A percentile compares a stretch with the other conserved stretches of the same genome.
These are phyloP conservation scores for Blastocystis sp. DNA, from an alignment of 352 stramenopile species.

Conservation along the genomic window DNA sequence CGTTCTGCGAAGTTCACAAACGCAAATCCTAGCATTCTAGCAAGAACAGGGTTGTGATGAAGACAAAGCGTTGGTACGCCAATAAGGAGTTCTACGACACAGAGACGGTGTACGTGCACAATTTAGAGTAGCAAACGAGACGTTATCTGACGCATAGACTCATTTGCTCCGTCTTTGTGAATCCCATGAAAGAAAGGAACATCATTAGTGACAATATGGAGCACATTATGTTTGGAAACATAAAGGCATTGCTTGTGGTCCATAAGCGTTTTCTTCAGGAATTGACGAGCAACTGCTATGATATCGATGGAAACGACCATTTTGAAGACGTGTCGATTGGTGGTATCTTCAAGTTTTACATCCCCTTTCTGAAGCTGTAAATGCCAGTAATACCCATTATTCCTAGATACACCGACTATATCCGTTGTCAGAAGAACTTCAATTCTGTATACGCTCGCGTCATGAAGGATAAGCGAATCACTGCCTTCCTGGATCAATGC, in stretches of 20 bases:
- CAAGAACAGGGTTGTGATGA: not conserved
- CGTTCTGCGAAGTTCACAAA: too few species aligned
- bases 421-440: conserved; percentile 20
- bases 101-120: not conserved
- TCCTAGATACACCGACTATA: conserved; percentile 21
- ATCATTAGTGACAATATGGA: conserved; percentile 15
- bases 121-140: not conserved
- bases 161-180: not conserved
- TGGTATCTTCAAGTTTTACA: conserved; percentile 5
- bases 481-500: not conserved
- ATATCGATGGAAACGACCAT: not conserved
- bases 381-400: not conserved
- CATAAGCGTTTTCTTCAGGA: not conserved
- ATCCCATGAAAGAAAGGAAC: conserved; percentile 6
- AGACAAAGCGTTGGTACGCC: conserved; percentile 8
- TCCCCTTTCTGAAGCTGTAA: conserved; percentile 19
- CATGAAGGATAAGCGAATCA: conserved; percentile 3
- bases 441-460: not conserved
- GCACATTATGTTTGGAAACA: conserved; percentile 25
- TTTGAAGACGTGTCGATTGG: conserved; percentile 4
- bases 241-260: conserved; percentile 1
- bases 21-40: not conserved
- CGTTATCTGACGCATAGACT: not conserved
- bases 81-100: conserved; percentile 32
- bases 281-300: not conserved